Percentiles rank a stretch among this genome's conserved stretches.
phyloP scores from a whole-genome alignment of 331 rosid species.

The Pyracantha coccinea region DNA sequence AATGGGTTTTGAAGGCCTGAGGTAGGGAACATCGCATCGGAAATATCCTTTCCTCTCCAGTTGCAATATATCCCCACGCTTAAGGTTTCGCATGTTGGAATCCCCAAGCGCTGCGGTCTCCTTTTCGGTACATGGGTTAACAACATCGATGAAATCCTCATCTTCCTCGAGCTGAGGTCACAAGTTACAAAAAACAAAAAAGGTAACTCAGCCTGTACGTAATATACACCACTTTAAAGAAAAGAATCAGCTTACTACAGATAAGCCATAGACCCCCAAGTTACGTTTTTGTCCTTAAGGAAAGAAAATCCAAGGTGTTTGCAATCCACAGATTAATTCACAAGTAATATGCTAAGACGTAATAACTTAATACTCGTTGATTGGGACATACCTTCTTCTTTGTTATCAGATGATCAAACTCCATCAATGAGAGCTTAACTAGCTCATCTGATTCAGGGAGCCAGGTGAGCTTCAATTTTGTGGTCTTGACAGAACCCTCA shows the following conservation, averaged over 20 bases:
- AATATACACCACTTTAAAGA: not conserved
- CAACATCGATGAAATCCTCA: constrained; percentile 66
- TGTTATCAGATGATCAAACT: constrained; percentile 80
- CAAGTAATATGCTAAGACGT: not conserved
- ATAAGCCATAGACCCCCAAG: too few relatives aligned
- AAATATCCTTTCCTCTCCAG: constrained; percentile 93
- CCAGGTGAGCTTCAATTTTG: constrained; percentile 93
- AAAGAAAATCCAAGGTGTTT: not conserved
- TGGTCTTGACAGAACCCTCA: constrained; percentile 93
- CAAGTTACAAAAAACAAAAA: not conserved
- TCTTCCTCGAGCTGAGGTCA: constrained; percentile 83
- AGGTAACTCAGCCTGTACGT: not conserved
- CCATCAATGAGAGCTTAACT: constrained; percentile 63
- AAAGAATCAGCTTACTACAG: not conserved
- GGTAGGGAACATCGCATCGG: constrained; percentile 75
- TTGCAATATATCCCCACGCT: constrained; percentile 76
- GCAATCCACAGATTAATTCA: not conserved
- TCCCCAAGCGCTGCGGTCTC: constrained; percentile 59
- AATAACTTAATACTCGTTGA: not conserved
- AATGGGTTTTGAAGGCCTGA: constrained; percentile 59
- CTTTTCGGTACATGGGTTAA: constrained; percentile 74
- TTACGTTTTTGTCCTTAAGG: not conserved
- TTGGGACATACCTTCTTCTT: constrained; percentile 71
- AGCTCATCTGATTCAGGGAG: constrained; percentile 73
- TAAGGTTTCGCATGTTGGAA: constrained; percentile 49